phyloP scores from a whole-genome alignment of 83 land plant species.

The Picea abies region DNA sequence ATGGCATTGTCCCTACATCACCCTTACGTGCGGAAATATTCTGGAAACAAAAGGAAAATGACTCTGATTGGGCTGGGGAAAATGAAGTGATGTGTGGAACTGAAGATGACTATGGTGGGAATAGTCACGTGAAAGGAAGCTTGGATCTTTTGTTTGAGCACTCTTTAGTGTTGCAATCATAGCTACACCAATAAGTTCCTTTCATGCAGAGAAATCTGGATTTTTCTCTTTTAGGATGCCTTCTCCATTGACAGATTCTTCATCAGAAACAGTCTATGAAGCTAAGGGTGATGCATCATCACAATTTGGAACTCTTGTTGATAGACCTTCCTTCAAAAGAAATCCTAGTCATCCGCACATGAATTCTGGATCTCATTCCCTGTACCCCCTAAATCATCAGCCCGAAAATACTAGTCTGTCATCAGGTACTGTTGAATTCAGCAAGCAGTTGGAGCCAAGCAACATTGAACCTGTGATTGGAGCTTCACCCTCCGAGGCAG shows the following conservation, averaged over 20 bases:
- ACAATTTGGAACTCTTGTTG: too few relatives aligned
- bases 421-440: too few relatives aligned
- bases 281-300: constrained; percentile 26
- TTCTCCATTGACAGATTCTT: constrained; percentile 26
- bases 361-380: too few relatives aligned
- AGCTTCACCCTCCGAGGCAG: too few relatives aligned
- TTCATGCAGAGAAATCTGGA: not conserved
- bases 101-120: constrained; percentile 74
- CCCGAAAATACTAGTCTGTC: too few relatives aligned
- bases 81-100: constrained; percentile 54
- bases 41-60: too few relatives aligned
- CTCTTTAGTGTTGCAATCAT: constrained; percentile 57
- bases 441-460: not conserved
- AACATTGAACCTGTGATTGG: too few relatives aligned
- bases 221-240: constrained; percentile 39
- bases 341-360: too few relatives aligned
- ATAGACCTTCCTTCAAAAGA: too few relatives aligned
- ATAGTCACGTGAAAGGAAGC: constrained; percentile 11
- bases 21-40: too few relatives aligned
- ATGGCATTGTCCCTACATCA: constrained; percentile 19
- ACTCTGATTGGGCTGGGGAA: constrained; percentile 15
- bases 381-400: too few relatives aligned
- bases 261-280: constrained; percentile 28
- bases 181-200: constrained; percentile 11
- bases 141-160: constrained; percentile 38